Percentiles rank a stretch among this genome's conserved stretches.
Evolutionary conservation across 2,329 filamentous ascomycete genomes (phyloP).

Genomic region (Aureobasidium uvarum): DNA sequence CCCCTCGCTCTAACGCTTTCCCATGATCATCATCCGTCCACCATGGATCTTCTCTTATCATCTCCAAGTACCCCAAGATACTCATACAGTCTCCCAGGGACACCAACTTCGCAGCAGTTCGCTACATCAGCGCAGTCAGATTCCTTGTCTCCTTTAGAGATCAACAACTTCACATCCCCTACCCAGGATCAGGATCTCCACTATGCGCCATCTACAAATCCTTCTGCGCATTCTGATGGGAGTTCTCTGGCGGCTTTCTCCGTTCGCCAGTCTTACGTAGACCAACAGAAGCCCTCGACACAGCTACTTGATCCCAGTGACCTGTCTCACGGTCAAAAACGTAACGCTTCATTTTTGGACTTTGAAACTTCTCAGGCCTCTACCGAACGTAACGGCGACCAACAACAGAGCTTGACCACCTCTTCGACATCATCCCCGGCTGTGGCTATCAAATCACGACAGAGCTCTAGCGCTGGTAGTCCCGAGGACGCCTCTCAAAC

Average conservation of each 20-base stretch:
- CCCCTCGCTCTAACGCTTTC: constrained; percentile 4
- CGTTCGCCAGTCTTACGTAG: background rate
- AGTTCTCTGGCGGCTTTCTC: background rate
- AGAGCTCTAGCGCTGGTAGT: constrained; percentile 21
- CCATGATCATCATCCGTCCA: background rate
- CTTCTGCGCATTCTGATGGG: constrained; percentile 7
- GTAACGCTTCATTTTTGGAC: constrained; percentile 16
- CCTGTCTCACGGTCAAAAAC: constrained; percentile 11
- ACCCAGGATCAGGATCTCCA: constrained; percentile 14
- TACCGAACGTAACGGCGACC: background rate
- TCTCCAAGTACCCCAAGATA: constrained; percentile 19
- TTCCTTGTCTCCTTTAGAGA: constrained; percentile 20
- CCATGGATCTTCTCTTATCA: constrained; percentile 13
- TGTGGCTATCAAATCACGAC: constrained; percentile 17
- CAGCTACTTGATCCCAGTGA: background rate
- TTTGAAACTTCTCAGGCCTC: background rate
- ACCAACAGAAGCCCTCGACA: background rate
- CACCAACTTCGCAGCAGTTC: constrained; percentile 23
- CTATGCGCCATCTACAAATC: constrained; percentile 5
- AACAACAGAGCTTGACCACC: background rate
- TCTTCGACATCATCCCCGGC: background rate
- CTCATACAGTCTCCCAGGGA: constrained; percentile 26
- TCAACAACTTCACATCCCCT: constrained; percentile 18
- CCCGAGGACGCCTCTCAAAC: background rate
- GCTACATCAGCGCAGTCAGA: constrained; percentile 17